phyloP scores from a whole-genome alignment of 129 eudicot species.

The Flaveria sonorensis region DNA sequence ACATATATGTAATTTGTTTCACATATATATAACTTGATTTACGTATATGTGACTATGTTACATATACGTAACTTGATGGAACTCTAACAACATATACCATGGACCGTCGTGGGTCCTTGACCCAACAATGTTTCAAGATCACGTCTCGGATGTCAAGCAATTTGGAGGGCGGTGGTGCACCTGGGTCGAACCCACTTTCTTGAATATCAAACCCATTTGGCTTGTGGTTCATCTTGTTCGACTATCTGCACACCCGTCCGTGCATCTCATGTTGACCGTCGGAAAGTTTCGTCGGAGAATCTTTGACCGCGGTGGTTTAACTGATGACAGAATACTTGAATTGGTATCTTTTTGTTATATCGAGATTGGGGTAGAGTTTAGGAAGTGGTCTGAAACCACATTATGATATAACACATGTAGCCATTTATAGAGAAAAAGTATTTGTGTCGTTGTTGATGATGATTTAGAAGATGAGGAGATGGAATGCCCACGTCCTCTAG shows the following conservation, averaged over 20 bases:
- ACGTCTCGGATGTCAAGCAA: conserved; percentile 69
- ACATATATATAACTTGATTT: no score
- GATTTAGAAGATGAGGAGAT: no score
- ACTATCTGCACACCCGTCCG: conserved; percentile 43
- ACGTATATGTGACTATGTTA: no score
- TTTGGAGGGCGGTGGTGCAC: conserved; percentile 76
- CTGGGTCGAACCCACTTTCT: conserved; percentile 43
- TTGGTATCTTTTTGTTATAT: conserved; percentile 32
- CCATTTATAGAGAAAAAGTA: conserved; percentile 27
- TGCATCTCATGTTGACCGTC: conserved; percentile 53
- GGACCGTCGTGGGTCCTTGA: conserved; percentile 83
- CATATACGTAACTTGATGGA: no score
- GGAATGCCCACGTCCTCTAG: no score
- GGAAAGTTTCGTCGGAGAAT: conserved; percentile 21
- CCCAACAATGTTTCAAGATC: conserved; percentile 88
- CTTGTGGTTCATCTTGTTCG: conserved; percentile 29
- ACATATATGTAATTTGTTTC: no score
- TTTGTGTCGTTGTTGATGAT: no score
- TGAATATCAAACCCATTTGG: conserved; percentile 11
- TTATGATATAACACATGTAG: conserved; percentile 61
- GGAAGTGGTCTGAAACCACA: conserved; percentile 61
- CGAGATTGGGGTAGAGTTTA: conserved; percentile 39
- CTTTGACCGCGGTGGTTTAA: not conserved
- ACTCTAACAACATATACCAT: conserved; percentile 77
- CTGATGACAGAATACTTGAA: conserved; percentile 24